Conservation (phyloP, 2,329 filamentous ascomycete genomes). For the Trichophyton benhamiae region DNA sequence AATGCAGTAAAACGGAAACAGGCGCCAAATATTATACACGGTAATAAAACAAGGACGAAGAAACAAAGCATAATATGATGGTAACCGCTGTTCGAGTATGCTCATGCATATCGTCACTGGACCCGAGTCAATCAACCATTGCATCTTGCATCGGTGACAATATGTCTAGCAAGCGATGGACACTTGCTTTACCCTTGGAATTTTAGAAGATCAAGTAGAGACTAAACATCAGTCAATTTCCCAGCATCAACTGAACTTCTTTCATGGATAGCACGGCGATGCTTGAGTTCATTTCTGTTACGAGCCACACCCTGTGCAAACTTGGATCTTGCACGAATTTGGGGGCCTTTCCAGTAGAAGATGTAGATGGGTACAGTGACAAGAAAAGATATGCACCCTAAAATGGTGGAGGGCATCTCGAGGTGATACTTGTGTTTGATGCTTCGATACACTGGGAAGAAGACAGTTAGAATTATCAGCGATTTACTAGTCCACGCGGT, state of each 20-base stretch:
- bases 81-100: constrained; percentile 4
- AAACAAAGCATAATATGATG: background rate
- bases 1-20: background rate
- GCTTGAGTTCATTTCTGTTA: constrained; percentile 20
- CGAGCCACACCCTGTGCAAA: constrained; percentile 51
- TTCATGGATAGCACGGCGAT: constrained; percentile 7
- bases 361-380: constrained; percentile 52
- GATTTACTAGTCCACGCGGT: too few relatives aligned
- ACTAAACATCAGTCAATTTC: constrained; percentile 1
- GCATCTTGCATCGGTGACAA: background rate
- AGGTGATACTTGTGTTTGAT: constrained; percentile 42
- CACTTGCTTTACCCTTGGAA: background rate
- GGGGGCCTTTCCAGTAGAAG: constrained; percentile 52
- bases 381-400: constrained; percentile 47
- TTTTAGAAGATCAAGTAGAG: background rate
- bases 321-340: constrained; percentile 45
- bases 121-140: background rate
- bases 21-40: background rate
- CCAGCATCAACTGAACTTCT: constrained; percentile 5
- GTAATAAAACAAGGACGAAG: background rate
- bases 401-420: constrained; percentile 47
- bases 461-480: too few relatives aligned
- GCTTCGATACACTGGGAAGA: constrained; percentile 31
- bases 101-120: constrained; percentile 5
- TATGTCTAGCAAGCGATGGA: background rate